Conservation (phyloP, 2,329 filamentous ascomycete genomes). For the Lizonia empirigonia region DNA sequence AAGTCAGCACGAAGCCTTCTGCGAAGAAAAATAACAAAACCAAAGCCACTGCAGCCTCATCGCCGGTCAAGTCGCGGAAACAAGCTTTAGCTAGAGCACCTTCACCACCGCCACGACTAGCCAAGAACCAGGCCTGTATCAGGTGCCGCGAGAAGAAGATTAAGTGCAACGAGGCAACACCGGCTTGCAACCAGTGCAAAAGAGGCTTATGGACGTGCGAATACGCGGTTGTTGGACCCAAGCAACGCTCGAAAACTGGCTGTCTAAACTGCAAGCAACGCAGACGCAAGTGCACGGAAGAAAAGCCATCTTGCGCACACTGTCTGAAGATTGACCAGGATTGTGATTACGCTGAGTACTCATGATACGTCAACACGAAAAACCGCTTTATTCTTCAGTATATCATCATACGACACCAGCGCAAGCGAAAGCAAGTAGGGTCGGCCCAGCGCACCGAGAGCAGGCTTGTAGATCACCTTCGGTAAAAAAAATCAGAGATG, state of each 20-base stretch:
- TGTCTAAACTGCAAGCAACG: constrained; percentile 38
- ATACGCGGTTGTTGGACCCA: constrained; percentile 24
- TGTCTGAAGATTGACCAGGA: constrained; percentile 38
- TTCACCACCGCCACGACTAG: constrained; percentile 13
- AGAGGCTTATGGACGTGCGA: constrained; percentile 39
- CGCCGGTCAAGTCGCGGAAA: constrained; percentile 24
- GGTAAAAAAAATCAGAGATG: no score
- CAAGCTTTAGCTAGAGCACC: constrained; percentile 12
- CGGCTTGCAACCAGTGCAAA: constrained; percentile 39
- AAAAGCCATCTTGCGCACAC: constrained; percentile 37
- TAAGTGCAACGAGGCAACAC: constrained; percentile 39
- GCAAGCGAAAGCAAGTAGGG: background rate
- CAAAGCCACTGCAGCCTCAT: constrained; percentile 1
- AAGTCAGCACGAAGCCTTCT: constrained; percentile 4
- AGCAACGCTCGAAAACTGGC: constrained; percentile 39
- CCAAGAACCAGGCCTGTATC: constrained; percentile 27
- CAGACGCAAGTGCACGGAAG: constrained; percentile 42
- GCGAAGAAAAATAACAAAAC: constrained; percentile 27
- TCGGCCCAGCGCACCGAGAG: background rate
- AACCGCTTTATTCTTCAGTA: background rate
- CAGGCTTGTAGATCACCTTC: background rate
- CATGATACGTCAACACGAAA: constrained; percentile 6
- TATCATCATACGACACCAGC: background rate
- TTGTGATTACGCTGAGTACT: constrained; percentile 33
- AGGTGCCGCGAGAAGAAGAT: constrained; percentile 37